Base-by-base conservation (phyloP, 129 eudicot genomes). In the Flaveria bidentis region DNA sequence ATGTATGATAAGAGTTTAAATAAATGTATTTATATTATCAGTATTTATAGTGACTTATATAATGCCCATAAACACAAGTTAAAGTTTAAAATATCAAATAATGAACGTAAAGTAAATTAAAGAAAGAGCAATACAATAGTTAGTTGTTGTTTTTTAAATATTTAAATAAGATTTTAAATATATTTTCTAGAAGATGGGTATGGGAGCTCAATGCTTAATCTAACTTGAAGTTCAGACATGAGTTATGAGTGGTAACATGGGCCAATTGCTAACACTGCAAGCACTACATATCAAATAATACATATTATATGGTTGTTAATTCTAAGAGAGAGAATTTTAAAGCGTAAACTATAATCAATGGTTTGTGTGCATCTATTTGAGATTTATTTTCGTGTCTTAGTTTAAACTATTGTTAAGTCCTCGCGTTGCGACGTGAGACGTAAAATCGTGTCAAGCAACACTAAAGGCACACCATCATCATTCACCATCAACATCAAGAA, bases 171-270 rank as follows among this genome's bases (percentile, higher is more conserved):
- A 7, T 22, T 58, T 58, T 23, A 12, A 30, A 17, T 30, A 71
- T 20, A 28, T 71, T 28, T 17, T 71, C 47, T 71, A 9, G 64
- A 71, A 51, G 50, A 52, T 28, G 64, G 47, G 63, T 2, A 49
- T 8, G 33, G 42, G 74, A 50, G 13, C 56, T 28, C 74, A 17
- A 70, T 14, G 60, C 45, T 22, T 8, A 20, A 33, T 58, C 46
- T 67, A 51, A 71, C 23, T 36, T 52, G 66, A 52, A 36, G 50
- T 33, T 53, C 47, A 55, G 30, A 57, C 15, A 57, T 52, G 33
- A 3, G 30, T 16, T 45, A 72, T 72, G 49, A 53, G 67, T n/a
- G 20, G 66, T 11, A 50, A 46, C 71, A 62, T 74, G 78, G 71
- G 44, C 47, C 42, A 61, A 16, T 45, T 46, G 71, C 70, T 44